Evolutionary conservation across 2,329 filamentous ascomycete genomes (phyloP).

Genomic region (Nakataea oryzae): DNA sequence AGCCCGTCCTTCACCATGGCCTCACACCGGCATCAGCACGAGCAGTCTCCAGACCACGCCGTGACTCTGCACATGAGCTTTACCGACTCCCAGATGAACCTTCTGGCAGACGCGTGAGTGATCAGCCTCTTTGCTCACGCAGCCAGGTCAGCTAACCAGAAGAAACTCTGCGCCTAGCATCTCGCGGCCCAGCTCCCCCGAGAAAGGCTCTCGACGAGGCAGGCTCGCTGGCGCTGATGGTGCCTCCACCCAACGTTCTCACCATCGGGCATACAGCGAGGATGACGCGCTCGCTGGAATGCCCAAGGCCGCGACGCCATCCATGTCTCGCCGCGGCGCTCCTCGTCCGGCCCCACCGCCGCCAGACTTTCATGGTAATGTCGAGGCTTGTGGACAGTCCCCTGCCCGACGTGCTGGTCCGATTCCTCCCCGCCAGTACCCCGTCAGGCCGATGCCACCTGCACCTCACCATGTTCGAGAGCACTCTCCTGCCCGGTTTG

Average conservation of each 20-base stretch:
- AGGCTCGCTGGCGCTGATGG: not conserved
- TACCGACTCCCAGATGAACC: constrained; percentile 37
- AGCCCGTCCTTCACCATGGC: constrained; percentile 11
- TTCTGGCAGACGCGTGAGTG: constrained; percentile 32
- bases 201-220: not conserved
- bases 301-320: not conserved
- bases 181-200: not conserved
- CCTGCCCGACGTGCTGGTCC: too few species aligned
- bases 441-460: not conserved
- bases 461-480: not conserved
- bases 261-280: not conserved
- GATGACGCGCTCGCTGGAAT: not conserved
- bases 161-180: constrained; percentile 6
- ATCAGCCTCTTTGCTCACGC: not conserved
- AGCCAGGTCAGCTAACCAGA: not conserved
- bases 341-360: not conserved
- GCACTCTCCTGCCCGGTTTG: not conserved
- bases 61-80: constrained; percentile 36
- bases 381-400: not conserved
- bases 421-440: not conserved
- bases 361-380: not conserved
- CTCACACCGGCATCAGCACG: constrained; percentile 23
- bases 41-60: constrained; percentile 19
- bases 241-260: not conserved
- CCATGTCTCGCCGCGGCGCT: not conserved